These are phyloP conservation scores for Mycena albidolilacea DNA, from an alignment of 768 basidiomycete species.

Conservation along the genomic window DNA sequence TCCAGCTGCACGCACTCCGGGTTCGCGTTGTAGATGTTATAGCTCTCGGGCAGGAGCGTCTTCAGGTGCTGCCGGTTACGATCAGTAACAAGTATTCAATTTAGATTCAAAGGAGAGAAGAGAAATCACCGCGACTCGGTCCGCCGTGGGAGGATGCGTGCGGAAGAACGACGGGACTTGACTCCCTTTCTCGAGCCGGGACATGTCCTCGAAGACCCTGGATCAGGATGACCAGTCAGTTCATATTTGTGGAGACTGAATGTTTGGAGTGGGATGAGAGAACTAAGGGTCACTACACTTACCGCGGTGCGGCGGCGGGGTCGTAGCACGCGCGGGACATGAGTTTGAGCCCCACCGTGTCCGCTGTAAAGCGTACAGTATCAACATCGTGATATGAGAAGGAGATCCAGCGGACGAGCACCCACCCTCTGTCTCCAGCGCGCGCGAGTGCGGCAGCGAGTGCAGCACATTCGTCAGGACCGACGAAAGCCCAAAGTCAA, in stretches of 20 bases:
- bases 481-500: conserved; percentile 68
- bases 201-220: conserved; percentile 83
- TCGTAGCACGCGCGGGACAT: conserved; percentile 91
- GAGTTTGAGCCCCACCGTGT: conserved; percentile 86
- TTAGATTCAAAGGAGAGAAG: too few species aligned
- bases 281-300: conserved; percentile 3
- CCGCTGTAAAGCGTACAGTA: conserved; percentile 64
- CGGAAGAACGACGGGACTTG: conserved; percentile 70
- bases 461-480: conserved; percentile 66
- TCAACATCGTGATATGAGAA: not conserved
- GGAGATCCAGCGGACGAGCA: not conserved
- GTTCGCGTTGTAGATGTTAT: conserved; percentile 67
- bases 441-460: conserved; percentile 87
- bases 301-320: conserved; percentile 84
- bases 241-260: too few species aligned
- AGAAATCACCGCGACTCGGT: conserved; percentile 74
- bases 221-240: not conserved
- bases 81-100: not conserved
- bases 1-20: conserved; percentile 66
- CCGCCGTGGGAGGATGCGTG: conserved; percentile 86
- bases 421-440: conserved; percentile 85
- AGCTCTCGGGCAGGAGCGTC: conserved; percentile 70
- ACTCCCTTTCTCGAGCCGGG: conserved; percentile 62
- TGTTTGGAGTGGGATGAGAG: not conserved
- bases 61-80: conserved; percentile 60